phyloP scores from a whole-genome alignment of 2,329 filamentous ascomycete species.

The Tolypocladium ovalisporum region DNA sequence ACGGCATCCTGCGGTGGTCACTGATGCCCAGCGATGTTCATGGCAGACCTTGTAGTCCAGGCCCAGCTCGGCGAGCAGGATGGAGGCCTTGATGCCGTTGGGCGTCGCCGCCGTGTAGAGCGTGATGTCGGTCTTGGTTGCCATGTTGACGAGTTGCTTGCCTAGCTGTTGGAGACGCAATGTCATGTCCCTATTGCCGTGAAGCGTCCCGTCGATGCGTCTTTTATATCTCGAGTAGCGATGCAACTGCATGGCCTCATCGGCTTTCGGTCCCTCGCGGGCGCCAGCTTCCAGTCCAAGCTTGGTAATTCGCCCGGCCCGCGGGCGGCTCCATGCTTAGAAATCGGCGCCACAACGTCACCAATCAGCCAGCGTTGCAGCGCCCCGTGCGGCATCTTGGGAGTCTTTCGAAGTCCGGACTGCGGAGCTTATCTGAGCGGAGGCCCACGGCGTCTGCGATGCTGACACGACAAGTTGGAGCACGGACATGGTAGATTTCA shows the following conservation, averaged over 20 bases:
- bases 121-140: conserved; percentile 50
- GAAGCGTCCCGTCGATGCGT: background rate
- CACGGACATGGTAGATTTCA: too few species aligned
- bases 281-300: background rate
- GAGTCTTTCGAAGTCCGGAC: too few species aligned
- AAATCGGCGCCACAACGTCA: background rate
- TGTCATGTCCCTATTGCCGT: background rate
- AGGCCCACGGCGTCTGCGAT: too few species aligned
- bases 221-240: background rate
- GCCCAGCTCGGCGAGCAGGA: conserved; percentile 74
- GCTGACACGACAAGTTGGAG: too few species aligned
- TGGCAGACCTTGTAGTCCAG: conserved; percentile 59
- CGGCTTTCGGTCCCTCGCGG: background rate
- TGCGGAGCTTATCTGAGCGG: too few species aligned
- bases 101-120: conserved; percentile 77
- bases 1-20: background rate
- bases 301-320: background rate
- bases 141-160: background rate
- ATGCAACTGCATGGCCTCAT: background rate
- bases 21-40: background rate
- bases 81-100: conserved; percentile 84
- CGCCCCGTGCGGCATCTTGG: background rate
- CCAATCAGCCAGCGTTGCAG: background rate
- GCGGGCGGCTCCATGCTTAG: background rate
- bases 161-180: background rate